Percentiles rank a stretch among this genome's conserved stretches.
Evolutionary conservation across 106 monocot species (phyloP).

Genomic region (Chionographis japonica): DNA sequence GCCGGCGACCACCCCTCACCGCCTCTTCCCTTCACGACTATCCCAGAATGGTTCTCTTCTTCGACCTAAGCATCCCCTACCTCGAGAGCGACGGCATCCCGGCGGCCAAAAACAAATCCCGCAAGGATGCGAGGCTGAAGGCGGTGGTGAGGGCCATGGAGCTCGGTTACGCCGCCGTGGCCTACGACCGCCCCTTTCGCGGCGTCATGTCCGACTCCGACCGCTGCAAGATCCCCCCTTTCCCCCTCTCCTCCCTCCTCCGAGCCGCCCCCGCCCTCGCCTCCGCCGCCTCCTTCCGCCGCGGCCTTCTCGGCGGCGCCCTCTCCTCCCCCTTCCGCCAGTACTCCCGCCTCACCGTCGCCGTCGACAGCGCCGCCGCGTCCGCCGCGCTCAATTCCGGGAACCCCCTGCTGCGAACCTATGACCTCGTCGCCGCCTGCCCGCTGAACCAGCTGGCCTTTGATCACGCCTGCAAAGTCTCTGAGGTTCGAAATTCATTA

Average conservation of each 20-base stretch:
- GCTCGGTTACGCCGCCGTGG: slow-evolving; percentile 75
- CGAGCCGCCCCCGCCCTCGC: slow-evolving; percentile 32
- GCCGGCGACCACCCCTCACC: neutral
- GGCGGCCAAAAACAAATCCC: slow-evolving; percentile 2
- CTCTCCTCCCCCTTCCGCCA: slow-evolving; percentile 39
- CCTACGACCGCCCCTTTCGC: slow-evolving; percentile 59
- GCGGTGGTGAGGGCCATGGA: slow-evolving; percentile 50
- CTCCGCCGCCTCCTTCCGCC: slow-evolving; percentile 40
- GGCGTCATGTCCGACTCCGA: slow-evolving; percentile 64
- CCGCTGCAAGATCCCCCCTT: slow-evolving; percentile 46
- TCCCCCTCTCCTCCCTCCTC: slow-evolving; percentile 50
- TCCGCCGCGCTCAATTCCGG: slow-evolving; percentile 31
- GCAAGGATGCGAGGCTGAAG: slow-evolving; percentile 31
- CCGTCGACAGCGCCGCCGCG: slow-evolving; percentile 23
- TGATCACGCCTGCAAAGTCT: slow-evolving; percentile 58
- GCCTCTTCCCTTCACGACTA: neutral
- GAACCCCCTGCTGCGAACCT: slow-evolving; percentile 45
- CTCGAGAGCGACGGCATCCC: slow-evolving; percentile 19
- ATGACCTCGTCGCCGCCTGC: slow-evolving; percentile 64
- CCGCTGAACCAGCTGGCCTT: slow-evolving; percentile 62
- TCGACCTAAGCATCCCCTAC: slow-evolving; percentile 76
- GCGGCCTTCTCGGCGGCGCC: slow-evolving; percentile 25
- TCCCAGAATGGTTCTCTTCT: slow-evolving; percentile 56
- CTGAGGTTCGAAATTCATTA: slow-evolving; percentile 34
- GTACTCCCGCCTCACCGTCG: slow-evolving; percentile 51